Evolutionary conservation across 1,284 basidiomycete species (phyloP).

Genomic region (Fomitopsis schrenkii): DNA sequence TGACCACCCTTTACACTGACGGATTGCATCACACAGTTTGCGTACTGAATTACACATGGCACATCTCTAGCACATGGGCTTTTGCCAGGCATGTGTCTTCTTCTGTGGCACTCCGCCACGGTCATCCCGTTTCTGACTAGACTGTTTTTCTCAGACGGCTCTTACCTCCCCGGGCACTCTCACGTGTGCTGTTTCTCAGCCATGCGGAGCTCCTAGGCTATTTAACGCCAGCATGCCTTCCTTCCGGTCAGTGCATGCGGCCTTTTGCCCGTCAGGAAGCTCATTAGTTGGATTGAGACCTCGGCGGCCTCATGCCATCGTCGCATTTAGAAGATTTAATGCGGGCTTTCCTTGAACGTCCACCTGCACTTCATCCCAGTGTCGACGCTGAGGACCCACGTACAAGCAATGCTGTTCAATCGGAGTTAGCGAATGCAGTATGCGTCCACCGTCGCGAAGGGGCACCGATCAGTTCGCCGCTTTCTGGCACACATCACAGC

Average conservation of each 20-base stretch:
- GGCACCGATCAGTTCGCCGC: constrained; percentile 5
- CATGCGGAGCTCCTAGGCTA: constrained; percentile 54
- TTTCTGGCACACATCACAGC: constrained; percentile 57
- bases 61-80: constrained; percentile 75
- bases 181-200: constrained; percentile 72
- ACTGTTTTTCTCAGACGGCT: constrained; percentile 43
- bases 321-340: constrained; percentile 45
- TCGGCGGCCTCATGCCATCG: constrained; percentile 52
- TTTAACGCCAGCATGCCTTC: constrained; percentile 52
- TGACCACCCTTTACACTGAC: constrained; percentile 1
- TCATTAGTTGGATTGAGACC: constrained; percentile 40
- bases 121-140: constrained; percentile 2
- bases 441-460: constrained; percentile 1
- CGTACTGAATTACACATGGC: constrained; percentile 81
- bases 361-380: neutral
- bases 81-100: constrained; percentile 54
- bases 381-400: neutral
- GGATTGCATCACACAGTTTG: constrained; percentile 44
- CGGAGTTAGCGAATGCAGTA: neutral
- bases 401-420: neutral
- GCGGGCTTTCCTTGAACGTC: constrained; percentile 14
- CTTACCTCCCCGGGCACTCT: constrained; percentile 65
- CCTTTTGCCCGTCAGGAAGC: neutral
- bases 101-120: neutral
- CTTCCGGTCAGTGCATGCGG: constrained; percentile 43